phyloP scores from a whole-genome alignment of 352 stramenopile species.

The Pythium volutum region DNA sequence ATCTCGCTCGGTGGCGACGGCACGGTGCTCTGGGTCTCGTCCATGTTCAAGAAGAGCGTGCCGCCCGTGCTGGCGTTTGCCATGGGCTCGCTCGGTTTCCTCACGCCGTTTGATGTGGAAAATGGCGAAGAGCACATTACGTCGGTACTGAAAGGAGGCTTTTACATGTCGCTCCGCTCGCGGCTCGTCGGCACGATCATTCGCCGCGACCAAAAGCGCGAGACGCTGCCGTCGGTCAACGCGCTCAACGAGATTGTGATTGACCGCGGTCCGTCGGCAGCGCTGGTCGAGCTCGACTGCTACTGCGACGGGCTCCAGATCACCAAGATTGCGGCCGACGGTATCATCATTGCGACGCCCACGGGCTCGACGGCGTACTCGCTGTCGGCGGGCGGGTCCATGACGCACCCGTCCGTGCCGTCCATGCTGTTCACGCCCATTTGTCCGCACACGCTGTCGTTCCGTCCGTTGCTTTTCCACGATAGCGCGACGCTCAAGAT shows the following conservation, averaged over 20 bases:
- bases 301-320: constrained; percentile 96
- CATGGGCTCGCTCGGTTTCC: constrained; percentile 95
- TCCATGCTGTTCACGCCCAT: constrained; percentile 98
- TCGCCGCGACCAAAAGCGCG: constrained; percentile 48
- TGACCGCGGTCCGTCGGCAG: constrained; percentile 88
- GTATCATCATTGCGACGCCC: constrained; percentile 98
- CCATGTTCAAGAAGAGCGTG: constrained; percentile 87
- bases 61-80: constrained; percentile 94
- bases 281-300: constrained; percentile 95
- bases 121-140: constrained; percentile 66
- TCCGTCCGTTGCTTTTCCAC: constrained; percentile 90
- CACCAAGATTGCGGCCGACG: constrained; percentile 94
- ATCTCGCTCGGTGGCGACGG: constrained; percentile 95
- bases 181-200: constrained; percentile 72
- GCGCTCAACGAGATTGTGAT: constrained; percentile 99
- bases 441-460: constrained; percentile 96
- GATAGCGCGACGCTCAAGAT: constrained; percentile 91
- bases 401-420: constrained; percentile 97
- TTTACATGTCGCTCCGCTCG: constrained; percentile 82
- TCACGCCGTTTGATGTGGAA: constrained; percentile 92
- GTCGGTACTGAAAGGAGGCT: constrained; percentile 74
- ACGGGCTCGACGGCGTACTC: constrained; percentile 98
- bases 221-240: constrained; percentile 74
- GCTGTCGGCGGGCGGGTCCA: constrained; percentile 95
- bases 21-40: constrained; percentile 87